Conservation (phyloP, 2,329 filamentous ascomycete species). For the Cladosporium sp. region DNA sequence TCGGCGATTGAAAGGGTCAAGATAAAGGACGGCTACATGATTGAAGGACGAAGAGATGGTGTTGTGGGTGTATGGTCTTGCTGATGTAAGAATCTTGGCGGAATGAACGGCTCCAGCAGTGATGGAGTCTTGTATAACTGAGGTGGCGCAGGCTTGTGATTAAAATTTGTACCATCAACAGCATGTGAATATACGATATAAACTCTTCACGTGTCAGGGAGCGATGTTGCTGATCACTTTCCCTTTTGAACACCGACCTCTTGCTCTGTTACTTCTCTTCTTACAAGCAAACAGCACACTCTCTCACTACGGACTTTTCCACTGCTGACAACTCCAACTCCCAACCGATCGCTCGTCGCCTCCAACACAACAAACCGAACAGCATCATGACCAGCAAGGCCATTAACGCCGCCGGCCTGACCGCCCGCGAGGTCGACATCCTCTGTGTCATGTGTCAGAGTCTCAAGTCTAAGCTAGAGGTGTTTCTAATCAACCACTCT, state of each 20-base stretch:
- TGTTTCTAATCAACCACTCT: background rate
- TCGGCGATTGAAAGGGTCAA: slow-evolving; percentile 74
- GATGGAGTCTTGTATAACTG: slow-evolving; percentile 5
- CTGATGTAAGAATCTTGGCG: slow-evolving; percentile 34
- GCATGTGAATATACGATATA: slow-evolving; percentile 17
- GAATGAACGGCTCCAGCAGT: background rate
- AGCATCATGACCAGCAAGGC: background rate
- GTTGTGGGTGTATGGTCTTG: slow-evolving; percentile 90
- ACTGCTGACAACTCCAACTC: background rate
- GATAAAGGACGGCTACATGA: slow-evolving; percentile 89
- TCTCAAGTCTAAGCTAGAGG: slow-evolving; percentile 10
- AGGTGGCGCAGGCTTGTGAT: slow-evolving; percentile 2
- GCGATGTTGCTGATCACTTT: background rate
- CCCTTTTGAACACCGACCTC: background rate
- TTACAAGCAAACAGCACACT: background rate
- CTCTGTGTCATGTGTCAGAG: slow-evolving; percentile 6
- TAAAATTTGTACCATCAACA: slow-evolving; percentile 13
- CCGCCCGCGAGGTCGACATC: slow-evolving; percentile 11
- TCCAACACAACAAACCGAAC: background rate
- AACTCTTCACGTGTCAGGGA: background rate
- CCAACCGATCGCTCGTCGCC: background rate
- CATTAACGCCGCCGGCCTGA: background rate
- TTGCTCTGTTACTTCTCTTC: background rate
- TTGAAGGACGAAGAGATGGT: slow-evolving; percentile 86
- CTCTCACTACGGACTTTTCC: background rate